Evolutionary conservation across 2,329 filamentous ascomycete species (phyloP).

Genomic region (Diaporthe ampelina): DNA sequence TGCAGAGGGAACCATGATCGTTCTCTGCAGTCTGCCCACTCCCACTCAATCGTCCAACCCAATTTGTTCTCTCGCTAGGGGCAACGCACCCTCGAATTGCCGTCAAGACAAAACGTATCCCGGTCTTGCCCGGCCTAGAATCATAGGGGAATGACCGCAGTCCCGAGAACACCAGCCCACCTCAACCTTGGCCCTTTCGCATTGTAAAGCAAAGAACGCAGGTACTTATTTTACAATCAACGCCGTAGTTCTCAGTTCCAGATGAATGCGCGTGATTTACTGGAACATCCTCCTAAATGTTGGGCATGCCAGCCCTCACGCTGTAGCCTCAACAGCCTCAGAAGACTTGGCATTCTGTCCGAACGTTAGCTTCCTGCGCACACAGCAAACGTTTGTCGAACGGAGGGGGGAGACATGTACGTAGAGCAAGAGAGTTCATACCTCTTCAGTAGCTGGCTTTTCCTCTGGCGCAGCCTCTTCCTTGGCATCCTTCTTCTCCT

Average conservation of each 20-base stretch:
- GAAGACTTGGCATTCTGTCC: conserved; percentile 49
- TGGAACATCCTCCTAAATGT: neutral
- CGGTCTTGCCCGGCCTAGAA: conserved; percentile 29
- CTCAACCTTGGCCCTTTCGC: conserved; percentile 24
- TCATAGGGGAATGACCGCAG: conserved; percentile 15
- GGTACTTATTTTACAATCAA: conserved; percentile 40
- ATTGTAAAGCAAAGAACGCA: conserved; percentile 30
- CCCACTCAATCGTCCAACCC: conserved; percentile 1
- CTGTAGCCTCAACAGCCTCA: conserved; percentile 55
- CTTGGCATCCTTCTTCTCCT: conserved; percentile 45
- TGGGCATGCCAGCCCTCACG: conserved; percentile 45
- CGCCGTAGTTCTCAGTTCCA: conserved; percentile 27
- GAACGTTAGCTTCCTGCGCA: conserved; percentile 1
- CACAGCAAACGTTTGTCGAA: neutral
- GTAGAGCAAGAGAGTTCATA: conserved; percentile 42
- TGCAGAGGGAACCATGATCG: conserved; percentile 4
- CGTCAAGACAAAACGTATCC: conserved; percentile 17
- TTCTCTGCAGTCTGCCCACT: conserved; percentile 6
- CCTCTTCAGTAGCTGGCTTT: conserved; percentile 53
- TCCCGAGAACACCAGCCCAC: conserved; percentile 35
- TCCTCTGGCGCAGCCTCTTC: conserved; percentile 48
- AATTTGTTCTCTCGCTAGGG: conserved; percentile 29
- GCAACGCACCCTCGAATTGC: neutral
- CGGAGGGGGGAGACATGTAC: neutral
- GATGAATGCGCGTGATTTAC: neutral